These are phyloP conservation scores for Calonectria hawksworthii DNA, from an alignment of 2,329 filamentous ascomycete genomes.

Conservation along the genomic window DNA sequence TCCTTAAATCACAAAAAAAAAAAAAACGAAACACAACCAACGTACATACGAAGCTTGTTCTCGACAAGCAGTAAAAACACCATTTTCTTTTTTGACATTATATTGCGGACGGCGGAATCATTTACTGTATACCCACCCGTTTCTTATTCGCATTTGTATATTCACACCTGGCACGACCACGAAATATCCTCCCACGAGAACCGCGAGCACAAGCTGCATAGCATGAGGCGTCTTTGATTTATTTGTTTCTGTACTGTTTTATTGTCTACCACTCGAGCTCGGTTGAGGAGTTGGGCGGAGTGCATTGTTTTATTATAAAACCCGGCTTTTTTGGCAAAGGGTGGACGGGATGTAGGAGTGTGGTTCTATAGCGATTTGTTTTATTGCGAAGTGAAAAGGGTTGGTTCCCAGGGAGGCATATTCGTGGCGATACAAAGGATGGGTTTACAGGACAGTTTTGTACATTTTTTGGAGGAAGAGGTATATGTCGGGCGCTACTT, in stretches of 20 bases:
- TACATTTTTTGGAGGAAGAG: neutral
- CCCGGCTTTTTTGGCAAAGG: neutral
- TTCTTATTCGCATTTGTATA: slow-evolving; percentile 22
- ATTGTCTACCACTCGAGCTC: neutral
- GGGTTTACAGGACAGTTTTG: neutral
- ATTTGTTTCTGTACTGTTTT: slow-evolving; percentile 14
- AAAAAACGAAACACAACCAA: slow-evolving; percentile 26
- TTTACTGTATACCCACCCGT: slow-evolving; percentile 44
- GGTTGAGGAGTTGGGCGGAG: slow-evolving; percentile 36
- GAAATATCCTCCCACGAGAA: slow-evolving; percentile 28
- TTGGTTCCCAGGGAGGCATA: neutral
- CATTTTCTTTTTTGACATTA: neutral
- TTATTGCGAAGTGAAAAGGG: neutral
- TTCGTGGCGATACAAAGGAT: slow-evolving; percentile 5
- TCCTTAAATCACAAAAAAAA: slow-evolving; percentile 55
- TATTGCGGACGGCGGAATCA: slow-evolving; percentile 30
- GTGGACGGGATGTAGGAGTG: slow-evolving; percentile 18
- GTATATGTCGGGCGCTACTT: neutral
- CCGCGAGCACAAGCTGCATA: slow-evolving; percentile 41
- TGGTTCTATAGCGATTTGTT: neutral
- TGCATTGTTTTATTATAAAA: neutral
- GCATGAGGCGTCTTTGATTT: slow-evolving; percentile 43
- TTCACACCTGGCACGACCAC: slow-evolving; percentile 18
- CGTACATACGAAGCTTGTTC: slow-evolving; percentile 15
- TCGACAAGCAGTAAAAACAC: neutral